Base-by-base conservation (phyloP, 495 filamentous ascomycete species). In the Platismatia glauca region DNA sequence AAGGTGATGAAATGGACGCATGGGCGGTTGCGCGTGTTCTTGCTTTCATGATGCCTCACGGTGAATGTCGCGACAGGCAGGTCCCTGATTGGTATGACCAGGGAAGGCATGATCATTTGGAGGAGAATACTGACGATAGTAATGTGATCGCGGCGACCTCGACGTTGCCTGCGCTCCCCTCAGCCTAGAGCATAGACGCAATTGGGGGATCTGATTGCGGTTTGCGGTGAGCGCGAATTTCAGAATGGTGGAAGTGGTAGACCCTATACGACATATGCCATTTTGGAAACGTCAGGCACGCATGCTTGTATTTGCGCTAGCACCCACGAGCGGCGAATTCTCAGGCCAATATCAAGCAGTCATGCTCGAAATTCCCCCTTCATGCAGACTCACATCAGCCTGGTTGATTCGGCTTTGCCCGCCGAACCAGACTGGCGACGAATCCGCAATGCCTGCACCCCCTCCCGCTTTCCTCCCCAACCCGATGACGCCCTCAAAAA, bases 1-100 rank as follows among this genome's bases (percentile, higher is more conserved):
- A 34, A 63, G 39, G 53, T 63, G 39, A 55, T 38, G 53, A 63
- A 46, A 29, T 61, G 41, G 11, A 61, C 38, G 44, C 46, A 53
- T 16, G 16, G 15, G 24, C 39, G 27, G 8, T 0, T 0, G 50
- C 16, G 15, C 9, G 27, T 0, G 18, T 9, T 18, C 6, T 33
- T 33, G 50, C 50, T 29, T 8, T 20, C 29, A 8, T 0, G 50
- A 33, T 53, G 50, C 6, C 29, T 53, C 16, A 53, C 6, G 50
- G 22, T 8, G 29, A 5, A 31, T 16, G 16, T 31, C 5, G 24
- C 4, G 24, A 52, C 48, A 31, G 27, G 48, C 22, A 24, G 4
- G 7, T n/a, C n/a, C n/a, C n/a, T n/a, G n/a, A n/a, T n/a, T n/a
- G n/a, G n/a, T n/a, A n/a, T n/a, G n/a, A 27, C 3, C 24, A 3